Base-by-base conservation (phyloP, 108 stramenopile genomes). In the Fragilaria crotonensis region DNA sequence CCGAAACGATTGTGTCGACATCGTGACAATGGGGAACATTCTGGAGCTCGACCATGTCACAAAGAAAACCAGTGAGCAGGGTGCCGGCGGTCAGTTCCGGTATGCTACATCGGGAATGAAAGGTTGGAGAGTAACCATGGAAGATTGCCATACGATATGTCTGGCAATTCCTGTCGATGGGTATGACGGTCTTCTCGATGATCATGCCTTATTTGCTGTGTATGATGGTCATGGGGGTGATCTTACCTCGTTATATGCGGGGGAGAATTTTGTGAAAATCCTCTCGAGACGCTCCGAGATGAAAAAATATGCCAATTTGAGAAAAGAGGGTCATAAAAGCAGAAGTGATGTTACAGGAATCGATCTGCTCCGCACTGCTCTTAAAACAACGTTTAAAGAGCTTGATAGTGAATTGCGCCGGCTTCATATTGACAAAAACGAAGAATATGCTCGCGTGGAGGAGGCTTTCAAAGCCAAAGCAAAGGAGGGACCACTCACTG, bases 161-260 rank as follows among this genome's bases (percentile, higher is more conserved):
- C 52, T 49, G 5, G 33, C 23, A 14, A 70, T 75, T 48, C 68
- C 59, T 0, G 64, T 75, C 29, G 33, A 62, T 3, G 57, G 57
- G 9, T 3, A 30, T 3, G 23, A 50, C 2, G 23, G 57, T 19
- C 70, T 76, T 20, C 48, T 76, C 5, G 49, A 57, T 7, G 85
- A 72, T 58, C 86, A 90, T 67, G 58, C 75, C 36, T 53, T 95
- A 33, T 92, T 91, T 67, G 84, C 77, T 22, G 87, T 95, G 44
- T 85, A 89, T 70, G 94, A 95, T 67, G 90, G 94, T 41, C 94
- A 95, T 63, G 94, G 94, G 9, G 94, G 94, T 11, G 63, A 70
- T 45, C 87, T 86, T 67, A 81, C 94, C n/a, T 80, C 87, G 22
- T 58, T 75, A 21, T 90, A 60, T 64, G 75, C 79, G 19, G 81